Percentiles rank a stretch among this genome's conserved stretches.
phyloP scores from a whole-genome alignment of 2,329 filamentous ascomycete species.

The Pseudocercospora crystallina region DNA sequence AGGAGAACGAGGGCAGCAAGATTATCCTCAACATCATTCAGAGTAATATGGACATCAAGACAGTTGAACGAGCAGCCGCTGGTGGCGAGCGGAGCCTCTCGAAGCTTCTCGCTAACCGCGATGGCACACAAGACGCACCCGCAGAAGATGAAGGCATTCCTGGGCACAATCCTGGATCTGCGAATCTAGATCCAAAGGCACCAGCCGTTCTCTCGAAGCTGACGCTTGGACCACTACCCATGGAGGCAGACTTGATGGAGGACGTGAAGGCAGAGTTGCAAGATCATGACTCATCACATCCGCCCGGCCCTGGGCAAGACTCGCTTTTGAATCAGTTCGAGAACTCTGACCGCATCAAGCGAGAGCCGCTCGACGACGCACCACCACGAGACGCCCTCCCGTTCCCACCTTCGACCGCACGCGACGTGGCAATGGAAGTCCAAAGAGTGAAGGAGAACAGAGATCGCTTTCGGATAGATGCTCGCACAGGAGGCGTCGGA shows the following conservation, averaged over 20 bases:
- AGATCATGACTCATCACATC: conserved; percentile 77
- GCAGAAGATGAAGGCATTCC: conserved; percentile 69
- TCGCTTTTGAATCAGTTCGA: conserved; percentile 86
- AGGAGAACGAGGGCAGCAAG: conserved; percentile 75
- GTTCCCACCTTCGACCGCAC: conserved; percentile 79
- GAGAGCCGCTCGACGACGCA: conserved; percentile 84
- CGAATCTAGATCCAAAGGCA: conserved; percentile 59
- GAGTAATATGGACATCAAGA: conserved; percentile 58
- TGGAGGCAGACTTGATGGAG: conserved; percentile 77
- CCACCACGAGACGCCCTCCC: conserved; percentile 78
- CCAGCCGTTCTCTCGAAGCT: conserved; percentile 61
- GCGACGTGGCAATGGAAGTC: conserved; percentile 91
- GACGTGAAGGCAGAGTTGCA: conserved; percentile 86
- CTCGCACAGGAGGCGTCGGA: conserved; percentile 77
- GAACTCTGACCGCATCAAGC: conserved; percentile 68
- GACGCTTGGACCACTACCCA: conserved; percentile 76
- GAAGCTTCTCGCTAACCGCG: conserved; percentile 57
- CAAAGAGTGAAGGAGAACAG: conserved; percentile 91
- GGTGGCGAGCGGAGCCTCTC: conserved; percentile 61
- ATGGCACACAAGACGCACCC: conserved; percentile 57
- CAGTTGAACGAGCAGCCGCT: conserved; percentile 55
- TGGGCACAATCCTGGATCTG: conserved; percentile 65
- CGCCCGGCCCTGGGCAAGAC: conserved; percentile 68
- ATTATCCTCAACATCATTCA: conserved; percentile 74
- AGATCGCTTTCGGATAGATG: conserved; percentile 85